These are phyloP conservation scores for Solanum lycopersicoides DNA, from an alignment of 257 asterid species.

Conservation along the genomic window DNA sequence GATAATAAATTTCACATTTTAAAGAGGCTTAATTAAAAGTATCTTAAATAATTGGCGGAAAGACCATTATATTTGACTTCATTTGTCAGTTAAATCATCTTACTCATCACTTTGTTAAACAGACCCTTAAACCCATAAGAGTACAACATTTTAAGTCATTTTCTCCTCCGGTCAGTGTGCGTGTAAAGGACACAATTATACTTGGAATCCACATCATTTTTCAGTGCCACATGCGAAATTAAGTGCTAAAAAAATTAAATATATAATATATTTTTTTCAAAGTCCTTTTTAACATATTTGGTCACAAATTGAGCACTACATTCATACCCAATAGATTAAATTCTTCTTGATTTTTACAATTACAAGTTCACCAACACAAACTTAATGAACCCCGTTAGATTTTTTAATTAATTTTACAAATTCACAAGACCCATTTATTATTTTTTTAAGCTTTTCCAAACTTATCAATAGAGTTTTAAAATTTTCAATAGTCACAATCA, in stretches of 20 bases:
- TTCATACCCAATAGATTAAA: background rate
- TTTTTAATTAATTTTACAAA: too few relatives aligned
- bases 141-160: background rate
- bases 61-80: accelerated
- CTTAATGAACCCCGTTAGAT: background rate
- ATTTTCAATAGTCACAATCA: background rate
- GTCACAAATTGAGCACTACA: background rate
- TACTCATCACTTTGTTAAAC: background rate
- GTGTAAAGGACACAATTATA: background rate
- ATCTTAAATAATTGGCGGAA: too few relatives aligned
- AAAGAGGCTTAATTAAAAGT: too few relatives aligned
- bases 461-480: background rate
- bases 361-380: background rate
- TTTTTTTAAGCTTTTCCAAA: background rate
- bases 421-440: background rate
- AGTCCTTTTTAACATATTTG: too few relatives aligned
- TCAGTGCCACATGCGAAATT: too few relatives aligned
- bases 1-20: too few relatives aligned
- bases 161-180: background rate
- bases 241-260: background rate
- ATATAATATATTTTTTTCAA: too few relatives aligned
- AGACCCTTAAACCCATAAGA: background rate
- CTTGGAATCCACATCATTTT: background rate
- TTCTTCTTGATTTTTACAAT: background rate
- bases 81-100: background rate